These are phyloP conservation scores for Fusarium praegraminearum DNA, from an alignment of 2,329 filamentous ascomycete genomes.

Conservation along the genomic window DNA sequence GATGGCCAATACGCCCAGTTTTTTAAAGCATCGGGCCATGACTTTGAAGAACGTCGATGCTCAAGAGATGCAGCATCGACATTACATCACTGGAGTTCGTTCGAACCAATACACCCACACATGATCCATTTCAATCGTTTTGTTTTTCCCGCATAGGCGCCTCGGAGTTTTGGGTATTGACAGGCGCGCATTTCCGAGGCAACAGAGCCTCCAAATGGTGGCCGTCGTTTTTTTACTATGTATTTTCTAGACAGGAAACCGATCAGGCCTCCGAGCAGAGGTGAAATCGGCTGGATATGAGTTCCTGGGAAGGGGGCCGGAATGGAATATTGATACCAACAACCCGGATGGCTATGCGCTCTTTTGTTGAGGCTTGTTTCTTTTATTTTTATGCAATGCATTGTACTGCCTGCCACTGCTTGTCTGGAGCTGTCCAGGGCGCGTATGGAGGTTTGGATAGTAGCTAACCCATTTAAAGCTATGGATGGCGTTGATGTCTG, in stretches of 20 bases:
- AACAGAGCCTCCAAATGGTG: slow-evolving; percentile 15
- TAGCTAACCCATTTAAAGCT: slow-evolving; percentile 11
- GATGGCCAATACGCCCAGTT: not conserved
- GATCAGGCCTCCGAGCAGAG: slow-evolving; percentile 17
- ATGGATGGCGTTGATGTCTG: slow-evolving; percentile 19
- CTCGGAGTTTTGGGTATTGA: slow-evolving; percentile 45
- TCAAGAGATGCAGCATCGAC: slow-evolving; percentile 28
- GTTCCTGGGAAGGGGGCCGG: slow-evolving; percentile 26
- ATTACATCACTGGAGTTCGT: slow-evolving; percentile 42
- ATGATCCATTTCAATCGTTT: slow-evolving; percentile 45
- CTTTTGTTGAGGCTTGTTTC: slow-evolving; percentile 22
- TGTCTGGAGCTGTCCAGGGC: not conserved
- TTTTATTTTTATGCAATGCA: slow-evolving; percentile 10
- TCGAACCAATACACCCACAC: slow-evolving; percentile 32
- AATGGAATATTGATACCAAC: slow-evolving; percentile 46
- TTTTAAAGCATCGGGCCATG: slow-evolving; percentile 13
- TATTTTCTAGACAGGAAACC: slow-evolving; percentile 39
- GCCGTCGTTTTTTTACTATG: slow-evolving; percentile 20
- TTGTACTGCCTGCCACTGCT: not conserved
- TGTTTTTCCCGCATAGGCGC: slow-evolving; percentile 46
- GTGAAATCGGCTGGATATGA: slow-evolving; percentile 30
- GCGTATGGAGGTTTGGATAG: slow-evolving; percentile 18
- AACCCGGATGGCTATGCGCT: slow-evolving; percentile 38
- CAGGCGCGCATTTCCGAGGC: slow-evolving; percentile 33
- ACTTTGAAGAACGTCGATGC: slow-evolving; percentile 23